Conservation (phyloP, 1,139 yeast genomes). For the Meyerozyma elateridarum region DNA sequence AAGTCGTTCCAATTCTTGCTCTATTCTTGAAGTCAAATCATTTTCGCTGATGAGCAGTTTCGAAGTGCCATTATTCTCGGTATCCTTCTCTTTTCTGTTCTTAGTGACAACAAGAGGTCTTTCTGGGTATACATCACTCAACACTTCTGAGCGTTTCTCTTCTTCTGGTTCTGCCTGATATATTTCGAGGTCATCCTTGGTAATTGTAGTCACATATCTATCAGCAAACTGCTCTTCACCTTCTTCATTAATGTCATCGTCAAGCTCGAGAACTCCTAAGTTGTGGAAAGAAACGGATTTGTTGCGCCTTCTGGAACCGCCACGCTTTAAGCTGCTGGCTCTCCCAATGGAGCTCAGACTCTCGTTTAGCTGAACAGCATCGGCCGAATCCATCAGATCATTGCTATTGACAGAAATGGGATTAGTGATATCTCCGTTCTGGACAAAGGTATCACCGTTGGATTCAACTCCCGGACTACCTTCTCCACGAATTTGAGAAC, state of each 20-base stretch:
- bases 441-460: neutral
- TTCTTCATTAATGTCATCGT: conserved; percentile 20
- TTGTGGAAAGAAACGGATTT: conserved; percentile 42
- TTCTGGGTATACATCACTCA: conserved; percentile 42
- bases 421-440: conserved; percentile 1
- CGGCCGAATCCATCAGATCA: neutral
- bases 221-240: conserved; percentile 16
- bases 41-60: neutral
- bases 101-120: conserved; percentile 38
- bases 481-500: conserved; percentile 1
- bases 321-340: conserved; percentile 7
- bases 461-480: too few relatives aligned
- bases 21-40: too few relatives aligned
- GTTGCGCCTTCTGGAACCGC: conserved; percentile 13
- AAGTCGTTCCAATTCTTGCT: neutral
- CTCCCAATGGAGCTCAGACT: neutral
- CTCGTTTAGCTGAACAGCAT: conserved; percentile 1
- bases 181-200: conserved; percentile 10
- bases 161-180: conserved; percentile 5
- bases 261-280: conserved; percentile 24
- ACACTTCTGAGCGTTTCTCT: conserved; percentile 25
- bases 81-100: conserved; percentile 18
- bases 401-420: conserved; percentile 1
- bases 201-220: conserved; percentile 12
- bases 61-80: neutral